A percentile compares a stretch with the other conserved stretches of the same genome.
Conservation (phyloP, 2,329 filamentous ascomycete genomes). For the Fusarium secorum region DNA sequence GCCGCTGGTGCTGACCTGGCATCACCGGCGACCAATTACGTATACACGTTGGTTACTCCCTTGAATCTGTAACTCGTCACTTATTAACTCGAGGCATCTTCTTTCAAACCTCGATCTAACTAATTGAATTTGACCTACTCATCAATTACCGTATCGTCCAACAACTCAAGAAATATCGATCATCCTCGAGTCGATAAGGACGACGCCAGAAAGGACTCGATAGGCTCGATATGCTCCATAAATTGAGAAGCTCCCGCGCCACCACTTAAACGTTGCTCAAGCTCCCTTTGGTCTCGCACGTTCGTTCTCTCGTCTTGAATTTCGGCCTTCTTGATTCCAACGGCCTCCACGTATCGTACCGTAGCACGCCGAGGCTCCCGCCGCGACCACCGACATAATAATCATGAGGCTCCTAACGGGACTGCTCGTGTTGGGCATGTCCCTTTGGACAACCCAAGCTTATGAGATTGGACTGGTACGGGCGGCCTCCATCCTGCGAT, state of each 20-base stretch:
- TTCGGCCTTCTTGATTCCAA: slow-evolving; percentile 11
- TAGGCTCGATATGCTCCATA: slow-evolving; percentile 33
- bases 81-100: slow-evolving; percentile 19
- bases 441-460: slow-evolving; percentile 61
- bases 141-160: not conserved
- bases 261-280: slow-evolving; percentile 31
- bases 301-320: slow-evolving; percentile 2
- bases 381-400: slow-evolving; percentile 32
- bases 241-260: slow-evolving; percentile 31
- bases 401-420: slow-evolving; percentile 64
- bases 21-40: slow-evolving; percentile 42
- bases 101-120: not conserved
- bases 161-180: not conserved
- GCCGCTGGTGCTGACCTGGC: slow-evolving; percentile 38
- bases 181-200: not conserved
- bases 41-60: slow-evolving; percentile 36
- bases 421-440: slow-evolving; percentile 61
- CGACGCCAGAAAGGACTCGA: slow-evolving; percentile 6
- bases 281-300: slow-evolving; percentile 15
- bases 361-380: slow-evolving; percentile 19
- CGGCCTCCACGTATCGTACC: not conserved
- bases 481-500: not conserved
- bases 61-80: slow-evolving; percentile 12
- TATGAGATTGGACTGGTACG: slow-evolving; percentile 67
- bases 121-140: not conserved